Evolutionary conservation across 192 early-diverging fungal species (phyloP).

Genomic region (Rhizophlyctis rosea): DNA sequence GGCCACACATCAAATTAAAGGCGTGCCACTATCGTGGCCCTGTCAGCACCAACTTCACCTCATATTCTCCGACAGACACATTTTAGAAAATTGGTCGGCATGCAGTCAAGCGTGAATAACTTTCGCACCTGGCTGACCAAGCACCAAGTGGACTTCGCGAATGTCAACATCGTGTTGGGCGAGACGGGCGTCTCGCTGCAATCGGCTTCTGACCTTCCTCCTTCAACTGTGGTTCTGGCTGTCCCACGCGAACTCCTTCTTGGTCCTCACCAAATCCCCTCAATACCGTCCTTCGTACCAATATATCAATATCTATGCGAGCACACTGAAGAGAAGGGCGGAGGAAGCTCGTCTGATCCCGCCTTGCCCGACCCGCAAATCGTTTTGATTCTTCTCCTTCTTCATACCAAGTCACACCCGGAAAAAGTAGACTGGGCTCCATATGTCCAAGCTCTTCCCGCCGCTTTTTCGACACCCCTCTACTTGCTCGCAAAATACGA

Average conservation of each 20-base stretch:
- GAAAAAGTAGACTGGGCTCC: not conserved
- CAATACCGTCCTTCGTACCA: not conserved
- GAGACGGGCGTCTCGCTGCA: not conserved
- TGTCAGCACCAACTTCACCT: too few species aligned
- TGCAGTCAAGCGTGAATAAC: too few species aligned
- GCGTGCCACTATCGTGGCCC: too few species aligned
- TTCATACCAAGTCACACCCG: not conserved
- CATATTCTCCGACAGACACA: too few species aligned
- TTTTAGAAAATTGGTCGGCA: too few species aligned
- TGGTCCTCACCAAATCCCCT: not conserved
- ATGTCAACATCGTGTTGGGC: not conserved
- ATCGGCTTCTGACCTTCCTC: not conserved
- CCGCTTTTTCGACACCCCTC: not conserved
- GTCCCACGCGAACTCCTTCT: not conserved
- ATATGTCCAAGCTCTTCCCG: not conserved
- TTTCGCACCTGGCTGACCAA: not conserved
- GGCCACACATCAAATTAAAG: too few species aligned
- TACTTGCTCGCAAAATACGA: not conserved
- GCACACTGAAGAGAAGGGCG: not conserved
- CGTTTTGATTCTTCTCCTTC: not conserved
- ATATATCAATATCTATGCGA: not conserved
- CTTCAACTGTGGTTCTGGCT: not conserved
- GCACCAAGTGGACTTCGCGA: not conserved
- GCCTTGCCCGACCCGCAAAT: not conserved
- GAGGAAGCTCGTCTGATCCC: not conserved